phyloP scores from a whole-genome alignment of 179 eudicot species.

The Spergularia azorica region DNA sequence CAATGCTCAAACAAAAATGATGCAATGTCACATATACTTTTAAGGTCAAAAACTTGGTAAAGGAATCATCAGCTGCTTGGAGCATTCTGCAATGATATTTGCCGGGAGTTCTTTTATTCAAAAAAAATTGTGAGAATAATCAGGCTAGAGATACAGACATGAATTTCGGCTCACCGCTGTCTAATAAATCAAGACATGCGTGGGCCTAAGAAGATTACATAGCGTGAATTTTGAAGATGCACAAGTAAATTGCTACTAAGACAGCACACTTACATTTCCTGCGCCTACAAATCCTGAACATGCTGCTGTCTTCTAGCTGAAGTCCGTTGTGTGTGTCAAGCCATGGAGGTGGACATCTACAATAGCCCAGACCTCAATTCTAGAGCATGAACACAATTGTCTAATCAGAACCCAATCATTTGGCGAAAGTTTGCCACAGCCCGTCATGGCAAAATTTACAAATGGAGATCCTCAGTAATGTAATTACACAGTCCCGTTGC shows the following conservation, averaged over 20 bases:
- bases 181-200: constrained; percentile 14
- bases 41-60: constrained; percentile 3
- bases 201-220: constrained; percentile 13
- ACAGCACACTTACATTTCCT: constrained; percentile 19
- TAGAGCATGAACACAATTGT: constrained; percentile 18
- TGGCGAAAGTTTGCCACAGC: background rate
- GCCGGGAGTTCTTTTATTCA: background rate
- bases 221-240: constrained; percentile 5
- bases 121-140: constrained; percentile 2
- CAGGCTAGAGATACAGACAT: constrained; percentile 23
- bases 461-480: constrained; percentile 16
- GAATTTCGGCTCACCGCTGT: constrained; percentile 10
- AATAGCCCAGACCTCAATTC: constrained; percentile 15
- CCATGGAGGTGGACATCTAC: constrained; percentile 16
- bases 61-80: background rate
- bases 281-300: constrained; percentile 20
- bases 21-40: background rate
- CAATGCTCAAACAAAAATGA: background rate
- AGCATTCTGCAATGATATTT: constrained; percentile 11
- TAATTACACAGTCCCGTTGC: constrained; percentile 11
- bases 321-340: constrained; percentile 19
- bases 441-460: constrained; percentile 15
- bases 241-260: constrained; percentile 14
- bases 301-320: constrained; percentile 7
- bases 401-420: constrained; percentile 3